phyloP scores from a whole-genome alignment of 2,329 filamentous ascomycete genomes.

The Ceratocystiopsis sp. region DNA sequence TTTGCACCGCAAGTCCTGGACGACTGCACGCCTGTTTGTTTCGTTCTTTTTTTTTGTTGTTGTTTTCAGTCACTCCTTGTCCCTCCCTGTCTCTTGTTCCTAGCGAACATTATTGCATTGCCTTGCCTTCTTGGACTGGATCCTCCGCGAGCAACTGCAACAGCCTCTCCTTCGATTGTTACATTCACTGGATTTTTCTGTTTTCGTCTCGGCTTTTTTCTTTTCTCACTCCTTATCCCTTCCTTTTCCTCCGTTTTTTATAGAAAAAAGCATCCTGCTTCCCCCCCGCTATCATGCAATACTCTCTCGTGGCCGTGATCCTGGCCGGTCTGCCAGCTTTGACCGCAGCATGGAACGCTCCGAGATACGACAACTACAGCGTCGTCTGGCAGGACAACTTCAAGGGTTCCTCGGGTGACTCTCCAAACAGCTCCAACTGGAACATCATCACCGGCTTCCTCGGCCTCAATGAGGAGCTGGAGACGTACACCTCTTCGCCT shows the following conservation, averaged over 20 bases:
- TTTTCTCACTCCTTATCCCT: background rate
- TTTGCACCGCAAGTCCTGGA: too few relatives aligned
- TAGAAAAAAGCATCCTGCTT: background rate
- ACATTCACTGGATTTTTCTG: background rate
- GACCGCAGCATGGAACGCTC: conserved; percentile 20
- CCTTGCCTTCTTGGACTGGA: background rate
- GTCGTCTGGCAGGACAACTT: conserved; percentile 30
- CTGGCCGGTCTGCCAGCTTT: conserved; percentile 14
- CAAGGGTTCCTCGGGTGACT: conserved; percentile 20
- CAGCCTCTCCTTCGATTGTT: conserved; percentile 1
- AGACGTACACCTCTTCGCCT: conserved; percentile 27
- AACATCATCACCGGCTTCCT: conserved; percentile 25
- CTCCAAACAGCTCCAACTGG: conserved; percentile 24
- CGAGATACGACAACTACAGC: conserved; percentile 22
- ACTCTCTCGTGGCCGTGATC: conserved; percentile 1
- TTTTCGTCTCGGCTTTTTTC: background rate
- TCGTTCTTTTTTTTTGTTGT: background rate
- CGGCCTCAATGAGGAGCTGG: conserved; percentile 30
- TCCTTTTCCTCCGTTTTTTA: background rate
- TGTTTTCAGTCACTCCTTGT: background rate
- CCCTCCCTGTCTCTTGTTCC: too few relatives aligned
- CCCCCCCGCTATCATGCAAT: conserved; percentile 1
- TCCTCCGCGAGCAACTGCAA: background rate
- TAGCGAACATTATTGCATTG: background rate
- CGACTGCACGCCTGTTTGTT: background rate